A percentile compares a stretch with the other conserved stretches of the same genome.
phyloP scores from a whole-genome alignment of 2,329 filamentous ascomycete species.

The Scopulariopsis brevicaulis region DNA sequence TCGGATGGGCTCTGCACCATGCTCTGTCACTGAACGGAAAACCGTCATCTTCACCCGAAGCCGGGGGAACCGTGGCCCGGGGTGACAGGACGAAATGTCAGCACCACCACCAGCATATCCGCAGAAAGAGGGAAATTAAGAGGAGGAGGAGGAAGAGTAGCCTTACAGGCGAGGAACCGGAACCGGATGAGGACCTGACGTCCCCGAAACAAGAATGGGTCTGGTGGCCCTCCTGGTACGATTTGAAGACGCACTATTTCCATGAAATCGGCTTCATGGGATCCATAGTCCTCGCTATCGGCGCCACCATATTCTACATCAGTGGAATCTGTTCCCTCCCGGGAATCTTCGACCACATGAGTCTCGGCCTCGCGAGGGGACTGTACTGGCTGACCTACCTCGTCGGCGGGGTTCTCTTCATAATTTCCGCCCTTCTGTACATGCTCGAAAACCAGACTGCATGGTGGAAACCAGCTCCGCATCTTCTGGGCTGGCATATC shows the following conservation, averaged over 20 bases:
- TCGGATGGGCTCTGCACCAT: constrained; percentile 45
- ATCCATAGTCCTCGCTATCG: constrained; percentile 41
- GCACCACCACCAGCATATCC: not conserved
- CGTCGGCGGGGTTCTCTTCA: constrained; percentile 49
- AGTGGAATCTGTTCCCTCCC: constrained; percentile 49
- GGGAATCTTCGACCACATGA: constrained; percentile 38
- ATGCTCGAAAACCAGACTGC: constrained; percentile 54
- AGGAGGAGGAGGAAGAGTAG: not conserved
- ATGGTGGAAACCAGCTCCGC: constrained; percentile 48
- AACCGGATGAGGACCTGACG: not conserved
- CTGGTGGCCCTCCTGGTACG: constrained; percentile 47
- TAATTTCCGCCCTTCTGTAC: constrained; percentile 45
- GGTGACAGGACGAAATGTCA: not conserved
- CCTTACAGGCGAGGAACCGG: not conserved
- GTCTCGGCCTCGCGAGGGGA: constrained; percentile 31
- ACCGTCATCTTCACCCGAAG: not conserved
- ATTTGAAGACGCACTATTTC: constrained; percentile 47
- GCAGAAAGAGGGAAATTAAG: not conserved
- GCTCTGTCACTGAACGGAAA: not conserved
- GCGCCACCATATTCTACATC: constrained; percentile 53
- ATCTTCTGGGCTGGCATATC: constrained; percentile 54
- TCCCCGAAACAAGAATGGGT: constrained; percentile 27
- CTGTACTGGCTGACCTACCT: constrained; percentile 50
- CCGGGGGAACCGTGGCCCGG: not conserved
- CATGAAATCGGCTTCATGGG: constrained; percentile 53